These are phyloP conservation scores for Fomitopsis betulina DNA, from an alignment of 1,284 basidiomycete species.

Conservation along the genomic window DNA sequence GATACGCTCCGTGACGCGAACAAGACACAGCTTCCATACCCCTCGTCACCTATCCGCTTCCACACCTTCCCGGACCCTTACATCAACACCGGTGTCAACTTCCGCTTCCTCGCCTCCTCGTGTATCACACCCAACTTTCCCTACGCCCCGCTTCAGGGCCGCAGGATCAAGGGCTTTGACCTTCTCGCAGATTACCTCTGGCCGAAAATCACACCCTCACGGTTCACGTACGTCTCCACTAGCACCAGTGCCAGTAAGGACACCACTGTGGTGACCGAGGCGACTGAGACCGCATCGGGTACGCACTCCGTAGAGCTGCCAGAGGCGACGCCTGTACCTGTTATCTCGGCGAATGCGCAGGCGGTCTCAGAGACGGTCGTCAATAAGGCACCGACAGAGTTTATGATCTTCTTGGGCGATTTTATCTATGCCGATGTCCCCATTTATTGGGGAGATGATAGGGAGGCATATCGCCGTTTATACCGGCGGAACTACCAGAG, in stretches of 20 bases:
- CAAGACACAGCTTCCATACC: constrained; percentile 44
- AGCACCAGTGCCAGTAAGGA: neutral
- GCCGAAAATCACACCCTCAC: constrained; percentile 18
- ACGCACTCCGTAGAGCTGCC: neutral
- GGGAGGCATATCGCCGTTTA: constrained; percentile 54
- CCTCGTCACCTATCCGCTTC: constrained; percentile 49
- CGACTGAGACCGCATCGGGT: neutral
- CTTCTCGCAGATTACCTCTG: constrained; percentile 53
- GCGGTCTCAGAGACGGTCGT: constrained; percentile 2
- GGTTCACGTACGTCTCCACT: constrained; percentile 1
- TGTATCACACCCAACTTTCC: constrained; percentile 66
- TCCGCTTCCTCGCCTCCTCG: constrained; percentile 63
- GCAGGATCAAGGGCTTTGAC: constrained; percentile 65
- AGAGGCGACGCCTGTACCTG: neutral
- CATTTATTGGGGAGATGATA: constrained; percentile 49
- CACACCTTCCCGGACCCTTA: constrained; percentile 67
- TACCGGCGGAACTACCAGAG: constrained; percentile 67
- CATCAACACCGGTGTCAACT: constrained; percentile 46
- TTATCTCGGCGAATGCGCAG: constrained; percentile 1
- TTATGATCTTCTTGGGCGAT: constrained; percentile 66
- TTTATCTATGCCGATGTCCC: constrained; percentile 81
- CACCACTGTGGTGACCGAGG: neutral
- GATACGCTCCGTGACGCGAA: constrained; percentile 48
- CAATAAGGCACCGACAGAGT: constrained; percentile 35
- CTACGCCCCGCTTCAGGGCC: constrained; percentile 48